A percentile compares a stretch with the other conserved stretches of the same genome.
These are phyloP conservation scores for Elongisporangium senticosum DNA, from an alignment of 352 stramenopile species.

Conservation along the genomic window DNA sequence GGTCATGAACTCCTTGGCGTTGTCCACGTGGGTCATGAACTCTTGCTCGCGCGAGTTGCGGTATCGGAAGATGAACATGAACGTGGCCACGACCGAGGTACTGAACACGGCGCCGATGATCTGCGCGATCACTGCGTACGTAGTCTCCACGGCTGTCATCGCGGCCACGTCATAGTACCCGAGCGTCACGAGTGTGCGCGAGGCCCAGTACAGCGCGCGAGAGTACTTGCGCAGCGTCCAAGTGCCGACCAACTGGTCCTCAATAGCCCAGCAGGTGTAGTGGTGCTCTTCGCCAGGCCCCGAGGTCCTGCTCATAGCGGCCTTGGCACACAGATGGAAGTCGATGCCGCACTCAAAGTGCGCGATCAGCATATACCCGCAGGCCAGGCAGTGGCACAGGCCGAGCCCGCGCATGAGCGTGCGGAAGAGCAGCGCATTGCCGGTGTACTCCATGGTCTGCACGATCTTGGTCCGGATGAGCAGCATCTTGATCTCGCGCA, in stretches of 20 bases:
- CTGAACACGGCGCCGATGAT: constrained; percentile 63
- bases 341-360: constrained; percentile 64
- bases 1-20: constrained; percentile 71
- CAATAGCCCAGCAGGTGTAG: constrained; percentile 66
- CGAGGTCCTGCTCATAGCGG: neutral
- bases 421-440: constrained; percentile 45
- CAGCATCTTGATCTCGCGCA: constrained; percentile 46
- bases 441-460: constrained; percentile 51
- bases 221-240: constrained; percentile 41
- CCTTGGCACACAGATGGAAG: constrained; percentile 42
- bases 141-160: constrained; percentile 44
- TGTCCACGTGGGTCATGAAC: constrained; percentile 67
- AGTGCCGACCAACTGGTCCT: constrained; percentile 53
- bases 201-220: constrained; percentile 52
- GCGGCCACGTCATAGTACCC: constrained; percentile 60
- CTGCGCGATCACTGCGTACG: constrained; percentile 50
- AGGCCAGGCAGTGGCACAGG: constrained; percentile 52
- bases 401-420: constrained; percentile 38
- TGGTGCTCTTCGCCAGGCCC: neutral
- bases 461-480: constrained; percentile 29
- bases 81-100: constrained; percentile 61
- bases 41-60: constrained; percentile 47
- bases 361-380: constrained; percentile 57
- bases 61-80: constrained; percentile 67
- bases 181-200: constrained; percentile 44